Evolutionary conservation across 257 asterid species (phyloP).

Genomic region (Parsonsia alboflavescens): DNA sequence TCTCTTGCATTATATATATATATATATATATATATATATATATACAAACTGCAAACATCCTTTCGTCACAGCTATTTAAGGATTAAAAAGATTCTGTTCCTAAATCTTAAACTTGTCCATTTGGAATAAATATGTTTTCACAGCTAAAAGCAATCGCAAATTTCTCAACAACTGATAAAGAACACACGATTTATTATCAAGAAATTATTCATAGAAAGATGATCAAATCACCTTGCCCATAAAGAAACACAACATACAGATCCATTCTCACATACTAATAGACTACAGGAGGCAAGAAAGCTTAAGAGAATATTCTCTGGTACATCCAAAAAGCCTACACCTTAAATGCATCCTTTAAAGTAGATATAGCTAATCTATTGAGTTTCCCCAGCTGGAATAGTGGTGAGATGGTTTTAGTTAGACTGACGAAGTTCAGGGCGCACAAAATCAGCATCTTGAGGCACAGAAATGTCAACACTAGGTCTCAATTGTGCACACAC

Average conservation of each 20-base stretch:
- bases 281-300: neutral
- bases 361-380: neutral
- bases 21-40: no score
- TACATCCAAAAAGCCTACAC: neutral
- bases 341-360: neutral
- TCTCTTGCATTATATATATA: neutral
- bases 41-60: no score
- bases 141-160: neutral
- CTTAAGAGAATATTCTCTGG: neutral
- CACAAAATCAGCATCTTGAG: slow-evolving; percentile 86
- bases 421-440: slow-evolving; percentile 83
- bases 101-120: no score
- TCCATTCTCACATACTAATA: neutral
- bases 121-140: no score
- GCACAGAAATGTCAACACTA: slow-evolving; percentile 85
- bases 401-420: neutral
- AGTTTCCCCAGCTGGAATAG: neutral
- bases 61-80: no score
- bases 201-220: neutral
- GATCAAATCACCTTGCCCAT: neutral
- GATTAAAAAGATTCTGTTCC: no score
- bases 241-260: neutral
- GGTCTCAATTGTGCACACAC: slow-evolving; percentile 92
- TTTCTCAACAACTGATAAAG: neutral
- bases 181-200: neutral